A percentile compares a stretch with the other conserved stretches of the same genome.
These are phyloP conservation scores for Handroanthus guayacan DNA, from an alignment of 257 asterid species.

Conservation along the genomic window DNA sequence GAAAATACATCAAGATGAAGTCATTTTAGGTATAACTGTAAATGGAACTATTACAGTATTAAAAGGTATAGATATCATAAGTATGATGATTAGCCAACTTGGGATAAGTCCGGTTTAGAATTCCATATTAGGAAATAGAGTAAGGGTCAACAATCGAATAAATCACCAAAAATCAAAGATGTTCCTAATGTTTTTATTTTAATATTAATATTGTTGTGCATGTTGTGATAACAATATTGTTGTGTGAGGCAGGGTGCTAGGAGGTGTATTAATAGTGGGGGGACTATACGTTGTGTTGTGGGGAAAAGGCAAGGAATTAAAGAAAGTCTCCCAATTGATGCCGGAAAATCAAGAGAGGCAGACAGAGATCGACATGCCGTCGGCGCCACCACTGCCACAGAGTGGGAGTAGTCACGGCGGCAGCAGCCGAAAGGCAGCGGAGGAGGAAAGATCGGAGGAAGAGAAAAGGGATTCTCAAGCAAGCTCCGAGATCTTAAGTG, in stretches of 20 bases:
- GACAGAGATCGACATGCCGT: slow-evolving; percentile 8
- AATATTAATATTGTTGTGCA: not conserved
- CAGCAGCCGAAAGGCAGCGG: slow-evolving; percentile 11
- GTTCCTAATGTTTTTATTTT: not conserved
- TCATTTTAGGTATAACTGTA: too few species aligned
- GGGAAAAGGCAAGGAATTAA: slow-evolving; percentile 58
- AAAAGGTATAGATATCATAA: too few species aligned
- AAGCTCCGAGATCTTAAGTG: slow-evolving; percentile 37
- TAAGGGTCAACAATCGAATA: too few species aligned
- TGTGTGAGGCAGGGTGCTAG: slow-evolving; percentile 48
- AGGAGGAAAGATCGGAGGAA: slow-evolving; percentile 14
- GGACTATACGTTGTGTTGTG: slow-evolving; percentile 63
- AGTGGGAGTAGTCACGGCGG: slow-evolving; percentile 24
- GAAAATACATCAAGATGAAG: too few species aligned
- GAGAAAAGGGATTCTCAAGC: slow-evolving; percentile 33
- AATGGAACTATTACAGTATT: too few species aligned
- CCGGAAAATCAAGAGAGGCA: slow-evolving; percentile 37
- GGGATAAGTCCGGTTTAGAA: too few species aligned
- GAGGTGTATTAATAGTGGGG: slow-evolving; percentile 52
- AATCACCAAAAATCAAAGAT: too few species aligned
- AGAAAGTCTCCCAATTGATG: slow-evolving; percentile 42
- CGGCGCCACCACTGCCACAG: not conserved
- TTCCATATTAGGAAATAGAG: too few species aligned
- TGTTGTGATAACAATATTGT: not conserved
- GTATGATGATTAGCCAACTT: too few species aligned